Base-by-base conservation (phyloP, 2,329 filamentous ascomycete species). In the Botrytis sinoallii region DNA sequence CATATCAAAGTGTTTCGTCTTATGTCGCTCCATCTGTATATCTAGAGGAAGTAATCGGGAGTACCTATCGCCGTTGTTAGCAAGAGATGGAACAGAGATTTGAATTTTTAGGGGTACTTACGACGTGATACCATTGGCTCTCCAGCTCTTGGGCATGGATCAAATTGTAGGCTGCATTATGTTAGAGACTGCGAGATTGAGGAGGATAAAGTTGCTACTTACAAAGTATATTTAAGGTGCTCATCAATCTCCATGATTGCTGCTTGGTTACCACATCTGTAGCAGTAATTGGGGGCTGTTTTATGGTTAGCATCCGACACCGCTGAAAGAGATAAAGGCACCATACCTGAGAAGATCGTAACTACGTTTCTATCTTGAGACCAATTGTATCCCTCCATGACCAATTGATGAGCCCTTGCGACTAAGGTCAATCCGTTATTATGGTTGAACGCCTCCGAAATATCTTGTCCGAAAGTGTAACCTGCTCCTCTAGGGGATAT, bases 201-300 rank as follows among this genome's bases (percentile, higher is more conserved):
- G 32, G 64, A n/a, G 44, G 48, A 18, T 61, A 29, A 32, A 42
- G 52, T 55, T n/a, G 46, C n/a, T 64, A 91, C 94, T 84, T 89
- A 98, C 95, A 99, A 98, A 81, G 96, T 98, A 85, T 98, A 99
- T 87, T 99, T 98, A 82, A 99, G 86, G 84, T 98, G 95, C 85
- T 99, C 96, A 78, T 98, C 96, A 84, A 99, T 99, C 85, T 98
- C 96, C 96, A 99, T 99, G 83, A 99, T 98, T n/a, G 96, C 96
- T 73, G 96, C 96, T 85, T 98, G 96, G 85, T 99, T 99, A 82
- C 96, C 96, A 82, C 96, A 99, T 83, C 96, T 90, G 88, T 99
- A 98, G 87, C 95, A 99, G 88, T 99, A 99, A 84, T 95, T 95
- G 76, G 93, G 93, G 71, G 93, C 93, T 90, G 81, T 40, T 61